These are phyloP conservation scores for Scenedesmus sp. DNA, from an alignment of 163 green algal genomes.

Conservation along the genomic window DNA sequence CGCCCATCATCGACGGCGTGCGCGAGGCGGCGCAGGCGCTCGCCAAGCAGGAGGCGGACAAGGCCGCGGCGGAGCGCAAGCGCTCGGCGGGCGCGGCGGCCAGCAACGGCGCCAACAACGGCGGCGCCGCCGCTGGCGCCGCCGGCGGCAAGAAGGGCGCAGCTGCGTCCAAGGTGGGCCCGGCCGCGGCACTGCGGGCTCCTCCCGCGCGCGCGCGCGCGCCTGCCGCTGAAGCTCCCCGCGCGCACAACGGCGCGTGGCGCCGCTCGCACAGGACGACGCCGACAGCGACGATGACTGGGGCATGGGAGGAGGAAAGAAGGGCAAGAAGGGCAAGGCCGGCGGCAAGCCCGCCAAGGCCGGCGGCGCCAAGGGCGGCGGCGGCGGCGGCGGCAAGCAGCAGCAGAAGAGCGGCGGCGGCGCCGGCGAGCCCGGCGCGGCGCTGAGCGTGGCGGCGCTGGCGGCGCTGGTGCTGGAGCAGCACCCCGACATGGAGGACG, in stretches of 20 bases:
- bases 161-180: neutral
- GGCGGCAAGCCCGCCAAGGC: slow-evolving; percentile 36
- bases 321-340: slow-evolving; percentile 56
- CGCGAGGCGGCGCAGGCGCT: slow-evolving; percentile 45
- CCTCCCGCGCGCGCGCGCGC: neutral
- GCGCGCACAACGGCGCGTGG: neutral
- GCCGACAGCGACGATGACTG: slow-evolving; percentile 53
- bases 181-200: neutral
- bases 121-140: slow-evolving; percentile 34
- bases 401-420: slow-evolving; percentile 27
- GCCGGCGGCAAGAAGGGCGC: slow-evolving; percentile 39
- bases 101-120: slow-evolving; percentile 23
- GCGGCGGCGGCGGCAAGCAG: slow-evolving; percentile 8
- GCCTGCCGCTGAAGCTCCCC: neutral
- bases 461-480: slow-evolving; percentile 52
- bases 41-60: slow-evolving; percentile 57
- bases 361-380: slow-evolving; percentile 27
- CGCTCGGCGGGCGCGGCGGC: neutral
- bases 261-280: neutral
- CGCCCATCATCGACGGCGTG: slow-evolving; percentile 57
- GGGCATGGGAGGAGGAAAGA: slow-evolving; percentile 52
- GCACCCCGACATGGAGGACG: slow-evolving; percentile 72
- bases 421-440: neutral
- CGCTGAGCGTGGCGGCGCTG: slow-evolving; percentile 41
- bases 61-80: slow-evolving; percentile 51